Percentiles rank a stretch among this genome's conserved stretches.
These are phyloP conservation scores for Aspergillus hortae DNA, from an alignment of 2,329 filamentous ascomycete species.

Conservation along the genomic window DNA sequence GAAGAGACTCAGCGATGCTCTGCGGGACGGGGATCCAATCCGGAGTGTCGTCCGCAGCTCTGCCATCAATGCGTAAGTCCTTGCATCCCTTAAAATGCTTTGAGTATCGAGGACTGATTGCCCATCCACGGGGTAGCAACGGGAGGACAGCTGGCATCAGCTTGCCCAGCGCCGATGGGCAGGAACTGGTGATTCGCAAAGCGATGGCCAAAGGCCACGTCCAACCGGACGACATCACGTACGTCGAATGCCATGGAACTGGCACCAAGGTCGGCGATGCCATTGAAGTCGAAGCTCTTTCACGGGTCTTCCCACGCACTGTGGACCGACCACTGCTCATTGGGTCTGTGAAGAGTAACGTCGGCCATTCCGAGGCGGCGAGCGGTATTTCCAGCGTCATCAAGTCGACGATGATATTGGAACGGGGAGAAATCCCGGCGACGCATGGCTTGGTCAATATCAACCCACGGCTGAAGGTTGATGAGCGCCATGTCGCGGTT, in stretches of 20 bases:
- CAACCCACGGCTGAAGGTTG: slow-evolving; percentile 12
- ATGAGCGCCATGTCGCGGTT: background rate
- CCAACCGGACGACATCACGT: slow-evolving; percentile 24
- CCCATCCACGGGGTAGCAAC: too few species aligned
- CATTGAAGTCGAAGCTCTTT: slow-evolving; percentile 22
- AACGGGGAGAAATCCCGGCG: slow-evolving; percentile 24
- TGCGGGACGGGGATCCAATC: slow-evolving; percentile 18
- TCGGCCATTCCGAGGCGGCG: slow-evolving; percentile 24
- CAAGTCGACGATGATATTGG: slow-evolving; percentile 19
- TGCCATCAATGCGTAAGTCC: slow-evolving; percentile 15
- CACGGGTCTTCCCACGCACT: slow-evolving; percentile 5
- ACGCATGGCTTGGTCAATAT: slow-evolving; percentile 19
- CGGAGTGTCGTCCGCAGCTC: slow-evolving; percentile 13
- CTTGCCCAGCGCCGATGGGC: slow-evolving; percentile 28
- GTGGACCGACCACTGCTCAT: slow-evolving; percentile 9
- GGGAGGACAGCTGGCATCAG: slow-evolving; percentile 17
- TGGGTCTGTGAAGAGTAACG: slow-evolving; percentile 27
- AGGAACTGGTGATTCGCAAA: slow-evolving; percentile 35
- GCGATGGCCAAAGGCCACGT: slow-evolving; percentile 37
- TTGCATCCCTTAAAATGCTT: too few species aligned
- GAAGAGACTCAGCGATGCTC: slow-evolving; percentile 28
- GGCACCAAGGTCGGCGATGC: slow-evolving; percentile 37
- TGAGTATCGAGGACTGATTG: too few species aligned
- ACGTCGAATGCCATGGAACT: slow-evolving; percentile 45
- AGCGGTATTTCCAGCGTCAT: slow-evolving; percentile 22